Conservation (phyloP, 2,329 filamentous ascomycete genomes). For the Colletotrichum tanaceti region DNA sequence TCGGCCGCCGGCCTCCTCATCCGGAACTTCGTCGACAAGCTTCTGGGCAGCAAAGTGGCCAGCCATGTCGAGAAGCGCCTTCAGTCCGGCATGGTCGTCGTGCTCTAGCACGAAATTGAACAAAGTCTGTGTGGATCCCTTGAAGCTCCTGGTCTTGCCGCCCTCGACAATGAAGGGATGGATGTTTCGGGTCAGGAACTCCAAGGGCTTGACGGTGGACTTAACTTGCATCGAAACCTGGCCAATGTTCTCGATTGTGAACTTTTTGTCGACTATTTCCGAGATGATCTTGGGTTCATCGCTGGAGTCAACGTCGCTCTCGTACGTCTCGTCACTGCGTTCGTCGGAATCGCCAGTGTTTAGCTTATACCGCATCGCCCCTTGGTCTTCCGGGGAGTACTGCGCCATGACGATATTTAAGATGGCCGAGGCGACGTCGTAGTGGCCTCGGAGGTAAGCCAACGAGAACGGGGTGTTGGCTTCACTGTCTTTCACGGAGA, state of each 20-base stretch:
- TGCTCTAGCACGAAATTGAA: conserved; percentile 61
- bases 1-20: conserved; percentile 47
- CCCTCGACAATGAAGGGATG: conserved; percentile 50
- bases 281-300: conserved; percentile 59
- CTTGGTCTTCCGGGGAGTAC: conserved; percentile 68
- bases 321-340: conserved; percentile 47
- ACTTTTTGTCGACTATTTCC: conserved; percentile 72
- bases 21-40: conserved; percentile 43
- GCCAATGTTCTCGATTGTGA: conserved; percentile 82
- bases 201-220: conserved; percentile 67
- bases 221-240: conserved; percentile 76
- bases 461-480: conserved; percentile 73
- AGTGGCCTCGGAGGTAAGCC: conserved; percentile 74
- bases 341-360: conserved; percentile 50
- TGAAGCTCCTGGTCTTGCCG: conserved; percentile 45
- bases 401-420: conserved; percentile 78
- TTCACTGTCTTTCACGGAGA: conserved; percentile 67
- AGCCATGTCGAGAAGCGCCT: conserved; percentile 67
- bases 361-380: conserved; percentile 63
- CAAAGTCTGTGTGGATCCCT: conserved; percentile 43
- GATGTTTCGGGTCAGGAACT: conserved; percentile 59
- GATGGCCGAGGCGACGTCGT: conserved; percentile 71
- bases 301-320: conserved; percentile 50
- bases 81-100: conserved; percentile 66
- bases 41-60: conserved; percentile 57